Base-by-base conservation (phyloP, 352 stramenopile genomes). In the Globisporangium recalcitrans region DNA sequence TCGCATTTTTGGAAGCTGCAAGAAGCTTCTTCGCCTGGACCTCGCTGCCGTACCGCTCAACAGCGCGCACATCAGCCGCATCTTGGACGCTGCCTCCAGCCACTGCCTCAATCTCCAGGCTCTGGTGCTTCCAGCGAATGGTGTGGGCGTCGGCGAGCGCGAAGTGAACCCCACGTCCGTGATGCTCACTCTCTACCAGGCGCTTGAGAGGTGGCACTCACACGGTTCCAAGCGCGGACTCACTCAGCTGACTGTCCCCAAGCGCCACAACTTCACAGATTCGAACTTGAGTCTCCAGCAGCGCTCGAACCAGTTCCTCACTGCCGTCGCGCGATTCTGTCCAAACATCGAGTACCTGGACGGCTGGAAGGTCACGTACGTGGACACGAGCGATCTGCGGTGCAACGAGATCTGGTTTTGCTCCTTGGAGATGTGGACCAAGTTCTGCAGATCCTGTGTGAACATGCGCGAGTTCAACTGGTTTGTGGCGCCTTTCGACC, bases 281-380 rank as follows among this genome's bases (percentile, higher is more conserved):
- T 29, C 34, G 6, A 55, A 55, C n/a, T 24, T 31, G 10, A 29
- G 21, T 8, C 46, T 52, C 13, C 47, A 53, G 22, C 21, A 60
- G 16, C 59, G 46, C 36, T 46, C 49, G 1, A 59, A 71, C 52
- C 60, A 53, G 52, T 64, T 66, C 19, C 36, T 74, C 16, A 36
- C 29, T 16, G 51, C 48, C 0, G 55, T 74, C 3, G 52, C 63
- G 7, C n/a, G 4, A 26, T 74, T 55, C 21, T 69, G 59, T n/a
- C 68, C 63, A 0, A 40, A 62, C 8, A 51, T 74, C 38, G 40
- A 71, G 64, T 67, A 66, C 19, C 56, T 74, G 1, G 68, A 74
- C 40, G 63, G 68, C 32, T 74, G 64, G 63, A 68, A 68, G 38
- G 54, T 31, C 11, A 63, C 32, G 3, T 60, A 63, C 26, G 26